These are phyloP conservation scores for Epichloe glyceriae DNA, from an alignment of 2,329 filamentous ascomycete species.

Conservation along the genomic window DNA sequence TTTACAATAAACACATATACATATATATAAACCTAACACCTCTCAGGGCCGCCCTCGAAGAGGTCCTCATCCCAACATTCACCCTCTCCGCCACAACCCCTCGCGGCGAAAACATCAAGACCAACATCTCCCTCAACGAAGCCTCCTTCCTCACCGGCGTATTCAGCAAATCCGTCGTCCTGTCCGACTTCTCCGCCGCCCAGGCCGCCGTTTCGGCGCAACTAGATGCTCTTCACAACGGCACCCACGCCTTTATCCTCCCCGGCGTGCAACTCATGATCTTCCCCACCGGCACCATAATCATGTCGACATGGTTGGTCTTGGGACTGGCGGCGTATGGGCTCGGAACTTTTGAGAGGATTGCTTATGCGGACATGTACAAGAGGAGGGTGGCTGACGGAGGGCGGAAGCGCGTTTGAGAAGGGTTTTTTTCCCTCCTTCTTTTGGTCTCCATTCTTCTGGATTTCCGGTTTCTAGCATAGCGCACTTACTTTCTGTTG, in stretches of 20 bases:
- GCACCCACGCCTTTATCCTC: constrained; percentile 51
- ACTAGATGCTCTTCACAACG: constrained; percentile 31
- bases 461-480: background rate
- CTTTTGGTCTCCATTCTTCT: no score
- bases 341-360: constrained; percentile 52
- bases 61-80: constrained; percentile 54
- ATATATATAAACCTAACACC: background rate
- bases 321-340: constrained; percentile 45
- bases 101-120: constrained; percentile 39
- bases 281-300: constrained; percentile 56
- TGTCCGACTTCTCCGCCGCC: constrained; percentile 37
- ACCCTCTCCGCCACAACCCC: constrained; percentile 47
- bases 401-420: background rate
- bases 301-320: constrained; percentile 49
- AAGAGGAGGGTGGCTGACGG: constrained; percentile 21
- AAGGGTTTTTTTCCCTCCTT: background rate
- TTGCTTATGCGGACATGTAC: constrained; percentile 53
- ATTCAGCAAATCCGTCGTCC: constrained; percentile 46
- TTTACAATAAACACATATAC: background rate
- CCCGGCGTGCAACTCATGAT: constrained; percentile 56
- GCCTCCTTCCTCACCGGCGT: constrained; percentile 59
- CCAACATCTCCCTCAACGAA: constrained; percentile 56
- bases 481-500: background rate
- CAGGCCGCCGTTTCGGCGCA: constrained; percentile 36
- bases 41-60: constrained; percentile 43